Evolutionary conservation across 306 rosid genomes (phyloP).

Genomic region (Cicer cuneatum): DNA sequence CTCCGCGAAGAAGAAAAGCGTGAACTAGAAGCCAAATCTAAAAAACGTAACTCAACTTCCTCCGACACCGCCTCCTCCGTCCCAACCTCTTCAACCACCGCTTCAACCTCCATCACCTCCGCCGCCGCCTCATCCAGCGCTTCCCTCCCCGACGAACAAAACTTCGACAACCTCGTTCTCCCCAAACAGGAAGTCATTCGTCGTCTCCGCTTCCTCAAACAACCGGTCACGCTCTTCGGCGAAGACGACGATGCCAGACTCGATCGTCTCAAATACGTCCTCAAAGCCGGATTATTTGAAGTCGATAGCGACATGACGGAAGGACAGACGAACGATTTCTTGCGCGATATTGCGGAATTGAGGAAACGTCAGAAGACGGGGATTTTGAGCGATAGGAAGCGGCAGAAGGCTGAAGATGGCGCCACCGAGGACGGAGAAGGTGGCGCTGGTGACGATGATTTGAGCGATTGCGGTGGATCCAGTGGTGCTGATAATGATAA

Average conservation of each 20-base stretch:
- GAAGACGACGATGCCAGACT: slow-evolving; percentile 90
- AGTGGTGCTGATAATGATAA: slow-evolving; percentile 71
- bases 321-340: slow-evolving; percentile 95
- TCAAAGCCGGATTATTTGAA: slow-evolving; percentile 85
- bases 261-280: slow-evolving; percentile 78
- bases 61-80: slow-evolving; percentile 47
- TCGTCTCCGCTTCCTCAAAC: slow-evolving; percentile 88
- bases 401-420: slow-evolving; percentile 75
- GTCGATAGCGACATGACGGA: slow-evolving; percentile 96
- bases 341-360: slow-evolving; percentile 90
- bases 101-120: slow-evolving; percentile 41
- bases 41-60: slow-evolving; percentile 56
- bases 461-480: slow-evolving; percentile 73
- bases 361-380: slow-evolving; percentile 96
- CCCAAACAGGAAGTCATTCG: slow-evolving; percentile 87
- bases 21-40: slow-evolving; percentile 82
- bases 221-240: slow-evolving; percentile 91
- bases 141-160: slow-evolving; percentile 69
- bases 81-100: slow-evolving; percentile 44
- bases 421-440: slow-evolving; percentile 76
- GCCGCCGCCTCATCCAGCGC: slow-evolving; percentile 48
- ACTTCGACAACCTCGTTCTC: slow-evolving; percentile 83
- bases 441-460: slow-evolving; percentile 75
- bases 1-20: slow-evolving; percentile 92
- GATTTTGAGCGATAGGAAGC: slow-evolving; percentile 83